Evolutionary conservation across 176 grass and related monocot genomes (phyloP).

Genomic region (Cocos nucifera): DNA sequence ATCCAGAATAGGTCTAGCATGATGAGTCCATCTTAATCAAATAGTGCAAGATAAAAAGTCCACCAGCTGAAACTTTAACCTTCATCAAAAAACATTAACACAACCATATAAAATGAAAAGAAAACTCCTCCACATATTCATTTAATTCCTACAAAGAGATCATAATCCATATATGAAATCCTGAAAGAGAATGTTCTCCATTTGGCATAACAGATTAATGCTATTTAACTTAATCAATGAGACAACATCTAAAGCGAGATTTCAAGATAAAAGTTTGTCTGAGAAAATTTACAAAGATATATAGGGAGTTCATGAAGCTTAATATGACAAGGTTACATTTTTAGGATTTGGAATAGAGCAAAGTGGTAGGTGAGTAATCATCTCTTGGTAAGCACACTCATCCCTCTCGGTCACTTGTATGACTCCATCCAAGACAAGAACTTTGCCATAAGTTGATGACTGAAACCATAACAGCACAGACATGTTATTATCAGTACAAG

Average conservation of each 20-base stretch:
- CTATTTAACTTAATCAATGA: neutral
- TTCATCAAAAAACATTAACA: too few relatives aligned
- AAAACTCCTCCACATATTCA: too few relatives aligned
- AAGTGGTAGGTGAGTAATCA: conserved; percentile 94
- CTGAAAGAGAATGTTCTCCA: too few relatives aligned
- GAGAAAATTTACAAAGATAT: neutral
- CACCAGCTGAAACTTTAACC: too few relatives aligned
- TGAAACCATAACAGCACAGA: conserved; percentile 17
- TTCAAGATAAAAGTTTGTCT: neutral
- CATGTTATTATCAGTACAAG: neutral
- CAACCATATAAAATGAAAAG: too few relatives aligned
- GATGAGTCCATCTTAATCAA: too few relatives aligned
- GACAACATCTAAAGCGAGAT: neutral
- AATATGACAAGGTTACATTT: conserved; percentile 33
- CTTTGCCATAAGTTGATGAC: conserved; percentile 85
- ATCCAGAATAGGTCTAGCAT: too few relatives aligned
- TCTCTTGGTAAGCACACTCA: conserved; percentile 93
- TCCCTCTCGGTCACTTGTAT: conserved; percentile 90
- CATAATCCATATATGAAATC: too few relatives aligned
- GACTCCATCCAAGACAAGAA: conserved; percentile 82
- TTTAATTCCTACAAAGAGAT: too few relatives aligned
- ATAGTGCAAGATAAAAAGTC: too few relatives aligned
- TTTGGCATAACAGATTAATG: too few relatives aligned
- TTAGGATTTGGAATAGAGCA: conserved; percentile 85
- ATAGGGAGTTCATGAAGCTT: neutral